These are phyloP conservation scores for Cryptosporidium ryanae DNA, from an alignment of 169 alveolate genomes.

Conservation along the genomic window DNA sequence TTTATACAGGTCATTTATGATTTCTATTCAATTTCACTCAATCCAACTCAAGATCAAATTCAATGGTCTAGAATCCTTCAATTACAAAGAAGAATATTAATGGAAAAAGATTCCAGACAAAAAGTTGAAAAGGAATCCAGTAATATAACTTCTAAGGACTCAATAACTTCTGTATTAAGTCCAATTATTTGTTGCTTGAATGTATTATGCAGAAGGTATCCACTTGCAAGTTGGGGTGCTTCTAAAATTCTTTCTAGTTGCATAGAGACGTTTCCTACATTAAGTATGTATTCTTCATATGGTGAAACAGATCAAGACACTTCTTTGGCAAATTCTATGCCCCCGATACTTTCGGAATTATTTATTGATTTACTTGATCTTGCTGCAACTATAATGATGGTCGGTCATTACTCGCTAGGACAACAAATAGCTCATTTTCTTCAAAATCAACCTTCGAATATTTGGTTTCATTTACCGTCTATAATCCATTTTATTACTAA, in stretches of 20 bases:
- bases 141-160: neutral
- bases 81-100: conserved; percentile 51
- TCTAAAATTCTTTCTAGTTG: conserved; percentile 70
- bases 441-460: conserved; percentile 68
- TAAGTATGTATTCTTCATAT: conserved; percentile 69
- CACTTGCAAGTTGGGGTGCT: conserved; percentile 74
- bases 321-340: conserved; percentile 19
- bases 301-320: conserved; percentile 49
- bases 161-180: conserved; percentile 45
- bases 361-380: conserved; percentile 66
- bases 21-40: conserved; percentile 55
- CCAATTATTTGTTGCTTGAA: conserved; percentile 58
- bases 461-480: conserved; percentile 73
- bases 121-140: neutral
- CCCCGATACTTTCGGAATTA: conserved; percentile 63
- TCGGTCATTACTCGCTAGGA: conserved; percentile 70
- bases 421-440: conserved; percentile 68
- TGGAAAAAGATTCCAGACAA: conserved; percentile 44
- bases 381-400: conserved; percentile 72
- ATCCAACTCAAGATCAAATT: conserved; percentile 70
- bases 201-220: conserved; percentile 68
- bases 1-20: conserved; percentile 63
- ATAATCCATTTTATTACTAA: conserved; percentile 46
- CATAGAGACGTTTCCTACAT: conserved; percentile 70
- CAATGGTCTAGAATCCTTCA: conserved; percentile 71